Percentiles rank a stretch among this genome's conserved stretches.
phyloP scores from a whole-genome alignment of 164 flowering plant species.

The Dillenia suffruticosa region DNA sequence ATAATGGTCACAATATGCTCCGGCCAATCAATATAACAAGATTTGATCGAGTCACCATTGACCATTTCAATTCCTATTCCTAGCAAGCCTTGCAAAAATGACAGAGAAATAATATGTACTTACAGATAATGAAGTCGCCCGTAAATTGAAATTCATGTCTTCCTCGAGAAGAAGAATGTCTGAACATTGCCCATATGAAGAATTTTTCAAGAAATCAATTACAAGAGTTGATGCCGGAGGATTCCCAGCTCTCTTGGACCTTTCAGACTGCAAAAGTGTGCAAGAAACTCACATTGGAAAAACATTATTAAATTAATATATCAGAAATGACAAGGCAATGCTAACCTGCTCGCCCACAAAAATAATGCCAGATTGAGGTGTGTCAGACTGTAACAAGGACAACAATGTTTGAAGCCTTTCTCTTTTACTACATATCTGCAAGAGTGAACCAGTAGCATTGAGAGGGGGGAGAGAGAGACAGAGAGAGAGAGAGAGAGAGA shows the following conservation, averaged over 20 bases:
- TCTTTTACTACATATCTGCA: constrained; percentile 52
- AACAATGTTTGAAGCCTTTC: constrained; percentile 45
- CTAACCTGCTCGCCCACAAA: constrained; percentile 89
- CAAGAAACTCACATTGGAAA: background rate
- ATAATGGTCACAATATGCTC: no score
- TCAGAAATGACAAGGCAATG: background rate
- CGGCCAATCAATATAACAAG: no score
- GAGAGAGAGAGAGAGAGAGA: no score
- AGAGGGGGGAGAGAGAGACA: background rate
- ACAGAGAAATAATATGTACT: constrained; percentile 20
- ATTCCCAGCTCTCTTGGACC: constrained; percentile 84
- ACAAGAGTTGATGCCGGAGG: constrained; percentile 50
- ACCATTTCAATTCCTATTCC: no score
- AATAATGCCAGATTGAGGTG: constrained; percentile 72
- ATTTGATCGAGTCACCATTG: no score
- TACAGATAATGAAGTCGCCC: constrained; percentile 74
- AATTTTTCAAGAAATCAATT: constrained; percentile 53
- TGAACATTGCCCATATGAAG: constrained; percentile 32
- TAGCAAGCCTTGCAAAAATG: no score
- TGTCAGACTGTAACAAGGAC: constrained; percentile 48
- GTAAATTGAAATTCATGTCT: constrained; percentile 76
- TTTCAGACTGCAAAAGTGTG: constrained; percentile 65
- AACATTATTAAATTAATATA: background rate
- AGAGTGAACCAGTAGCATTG: background rate
- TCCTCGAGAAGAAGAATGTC: constrained; percentile 73